Percentiles rank a stretch among this genome's conserved stretches.
These are phyloP conservation scores for Periconia sp. DNA, from an alignment of 2,329 filamentous ascomycete species.

Conservation along the genomic window DNA sequence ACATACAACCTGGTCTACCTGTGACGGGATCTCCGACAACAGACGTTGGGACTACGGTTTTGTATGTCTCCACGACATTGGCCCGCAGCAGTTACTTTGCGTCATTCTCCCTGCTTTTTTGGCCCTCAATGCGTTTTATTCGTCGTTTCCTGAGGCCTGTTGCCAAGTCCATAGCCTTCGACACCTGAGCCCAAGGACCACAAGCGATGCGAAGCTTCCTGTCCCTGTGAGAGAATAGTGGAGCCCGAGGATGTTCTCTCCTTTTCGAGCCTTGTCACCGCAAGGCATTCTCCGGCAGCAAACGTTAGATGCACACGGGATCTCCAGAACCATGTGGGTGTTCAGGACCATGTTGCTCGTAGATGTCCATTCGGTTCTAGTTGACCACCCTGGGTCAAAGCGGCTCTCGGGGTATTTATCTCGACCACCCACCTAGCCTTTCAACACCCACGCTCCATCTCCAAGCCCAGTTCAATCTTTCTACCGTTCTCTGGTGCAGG, in stretches of 20 bases:
- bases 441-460: slow-evolving; percentile 12
- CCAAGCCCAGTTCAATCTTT: slow-evolving; percentile 18
- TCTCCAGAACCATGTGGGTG: slow-evolving; percentile 27
- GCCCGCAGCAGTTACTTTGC: slow-evolving; percentile 24
- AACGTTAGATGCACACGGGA: slow-evolving; percentile 41
- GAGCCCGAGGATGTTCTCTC: slow-evolving; percentile 19
- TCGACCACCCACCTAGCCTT: not conserved
- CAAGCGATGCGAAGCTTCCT: slow-evolving; percentile 24
- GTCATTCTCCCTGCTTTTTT: slow-evolving; percentile 21
- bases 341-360: slow-evolving; percentile 21
- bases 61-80: slow-evolving; percentile 22
- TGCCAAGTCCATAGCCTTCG: slow-evolving; percentile 23
- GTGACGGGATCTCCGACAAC: slow-evolving; percentile 43
- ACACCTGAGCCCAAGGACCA: slow-evolving; percentile 20
- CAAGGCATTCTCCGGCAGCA: slow-evolving; percentile 41
- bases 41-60: slow-evolving; percentile 36
- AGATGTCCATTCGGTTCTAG: slow-evolving; percentile 15
- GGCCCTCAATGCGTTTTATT: slow-evolving; percentile 40
- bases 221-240: slow-evolving; percentile 38
- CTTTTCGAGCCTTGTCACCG: slow-evolving; percentile 25
- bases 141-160: slow-evolving; percentile 28
- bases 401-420: slow-evolving; percentile 12
- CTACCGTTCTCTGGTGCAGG: slow-evolving; percentile 35
- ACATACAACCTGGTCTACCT: slow-evolving; percentile 30
- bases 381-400: slow-evolving; percentile 12